These are phyloP conservation scores for Hansenula lynferdii DNA, from an alignment of 1,139 yeast genomes.

Conservation along the genomic window DNA sequence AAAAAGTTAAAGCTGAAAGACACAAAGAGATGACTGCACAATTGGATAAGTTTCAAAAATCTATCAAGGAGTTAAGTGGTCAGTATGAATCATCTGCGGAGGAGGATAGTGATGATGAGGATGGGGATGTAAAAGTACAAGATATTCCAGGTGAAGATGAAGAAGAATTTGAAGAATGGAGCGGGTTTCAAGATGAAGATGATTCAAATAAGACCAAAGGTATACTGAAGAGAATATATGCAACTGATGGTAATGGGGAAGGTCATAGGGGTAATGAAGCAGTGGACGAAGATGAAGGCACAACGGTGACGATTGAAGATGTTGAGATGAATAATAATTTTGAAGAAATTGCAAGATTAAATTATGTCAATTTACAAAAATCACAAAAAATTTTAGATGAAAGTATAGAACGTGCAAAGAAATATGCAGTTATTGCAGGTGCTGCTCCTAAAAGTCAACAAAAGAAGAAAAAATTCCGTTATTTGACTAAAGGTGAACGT, in stretches of 20 bases:
- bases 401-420: constrained; percentile 65
- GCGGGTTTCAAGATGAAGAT: constrained; percentile 33
- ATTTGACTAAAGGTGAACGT: constrained; percentile 76
- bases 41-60: constrained; percentile 52
- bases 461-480: constrained; percentile 76
- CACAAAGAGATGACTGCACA: constrained; percentile 60
- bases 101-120: constrained; percentile 28
- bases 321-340: constrained; percentile 51
- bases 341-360: constrained; percentile 52
- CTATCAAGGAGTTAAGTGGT: constrained; percentile 41
- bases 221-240: constrained; percentile 31
- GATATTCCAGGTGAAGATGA: constrained; percentile 8
- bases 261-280: constrained; percentile 13
- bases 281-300: constrained; percentile 36
- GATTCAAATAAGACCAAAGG: constrained; percentile 22
- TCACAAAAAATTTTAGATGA: constrained; percentile 58
- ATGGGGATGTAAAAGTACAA: constrained; percentile 25
- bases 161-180: constrained; percentile 33
- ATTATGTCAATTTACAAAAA: constrained; percentile 57
- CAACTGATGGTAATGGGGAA: background rate
- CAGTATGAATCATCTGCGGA: constrained; percentile 21
- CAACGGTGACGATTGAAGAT: constrained; percentile 51
- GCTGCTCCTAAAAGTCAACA: constrained; percentile 32
- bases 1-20: constrained; percentile 60
- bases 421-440: constrained; percentile 56